Conservation (phyloP, 768 basidiomycete species). For the Suillus subluteus region DNA sequence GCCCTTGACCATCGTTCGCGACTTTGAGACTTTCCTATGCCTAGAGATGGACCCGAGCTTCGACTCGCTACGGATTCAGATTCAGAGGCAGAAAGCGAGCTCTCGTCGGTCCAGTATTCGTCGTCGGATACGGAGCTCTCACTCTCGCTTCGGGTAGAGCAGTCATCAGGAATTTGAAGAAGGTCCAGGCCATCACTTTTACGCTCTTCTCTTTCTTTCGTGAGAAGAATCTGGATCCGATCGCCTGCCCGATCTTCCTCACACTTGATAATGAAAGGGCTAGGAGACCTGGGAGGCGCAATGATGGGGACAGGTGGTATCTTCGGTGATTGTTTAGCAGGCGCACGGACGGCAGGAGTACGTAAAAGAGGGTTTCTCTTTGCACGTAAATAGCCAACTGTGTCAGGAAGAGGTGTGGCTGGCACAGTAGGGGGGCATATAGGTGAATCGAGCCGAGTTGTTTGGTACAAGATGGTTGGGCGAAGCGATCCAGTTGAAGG, state of each 20-base stretch:
- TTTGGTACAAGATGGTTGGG: slow-evolving; percentile 5
- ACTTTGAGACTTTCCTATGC: background rate
- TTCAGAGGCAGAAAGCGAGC: slow-evolving; percentile 11
- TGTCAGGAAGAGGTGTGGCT: slow-evolving; percentile 28
- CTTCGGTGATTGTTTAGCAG: slow-evolving; percentile 2
- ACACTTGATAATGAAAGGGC: slow-evolving; percentile 27
- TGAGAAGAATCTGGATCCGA: slow-evolving; percentile 44
- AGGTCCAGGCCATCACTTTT: slow-evolving; percentile 36
- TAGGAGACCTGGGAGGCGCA: slow-evolving; percentile 49
- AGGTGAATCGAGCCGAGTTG: background rate
- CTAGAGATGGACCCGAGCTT: background rate
- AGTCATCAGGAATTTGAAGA: background rate
- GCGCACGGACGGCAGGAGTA: slow-evolving; percentile 17
- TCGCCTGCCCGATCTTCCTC: slow-evolving; percentile 48
- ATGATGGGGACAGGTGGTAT: slow-evolving; percentile 51
- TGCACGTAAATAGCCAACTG: slow-evolving; percentile 25
- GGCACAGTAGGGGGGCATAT: slow-evolving; percentile 27
- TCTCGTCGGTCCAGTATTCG: slow-evolving; percentile 24
- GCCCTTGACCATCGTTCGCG: slow-evolving; percentile 20
- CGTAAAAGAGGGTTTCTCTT: slow-evolving; percentile 28
- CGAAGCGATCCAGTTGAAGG: slow-evolving; percentile 11
- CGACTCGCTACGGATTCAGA: slow-evolving; percentile 28
- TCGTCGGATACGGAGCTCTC: slow-evolving; percentile 19
- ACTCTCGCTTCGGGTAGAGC: slow-evolving; percentile 13
- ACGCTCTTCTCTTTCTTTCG: slow-evolving; percentile 43